Base-by-base conservation (phyloP, 2,329 filamentous ascomycete genomes). In the Rutstroemia sp. region DNA sequence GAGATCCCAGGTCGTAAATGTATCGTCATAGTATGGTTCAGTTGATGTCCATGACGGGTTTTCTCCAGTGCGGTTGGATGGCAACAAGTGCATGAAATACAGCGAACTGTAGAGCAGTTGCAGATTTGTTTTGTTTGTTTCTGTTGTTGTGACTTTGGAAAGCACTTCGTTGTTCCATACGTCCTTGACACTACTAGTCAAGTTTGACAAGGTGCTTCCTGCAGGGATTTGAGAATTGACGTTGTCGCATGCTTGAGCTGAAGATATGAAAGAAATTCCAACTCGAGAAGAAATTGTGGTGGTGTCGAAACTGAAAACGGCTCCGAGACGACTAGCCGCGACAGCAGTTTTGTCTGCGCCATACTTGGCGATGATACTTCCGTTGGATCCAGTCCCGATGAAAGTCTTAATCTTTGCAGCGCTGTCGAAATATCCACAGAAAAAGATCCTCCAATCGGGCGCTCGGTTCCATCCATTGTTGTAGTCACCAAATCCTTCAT, bases 1-100 rank as follows among this genome's bases (percentile, higher is more conserved):
- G 16, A 73, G 52, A 49, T 81, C 78, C 85, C 86, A 88, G 34
- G 85, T 77, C 0, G 85, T 88, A 64, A 87, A 87, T 14, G 84
- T 80, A 57, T 88, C 85, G 60, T 87, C 83, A 64, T 86, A 88
- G 64, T 86, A 87, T 1, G 85, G 84, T 67, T 88, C 85, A 0
- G 66, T 63, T 1, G 80, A 83, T 2, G 71, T 65, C 84, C 85
- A 88, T 0, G 76, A 69, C 0, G 84, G 84, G 58, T 88, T 89
- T 66, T 88, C 86, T 0, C 83, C 83, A 0, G 84, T 87, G 59
- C 84, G 80, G 66, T 88, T 86, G 0, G 83, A 84, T 0, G 85
- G 58, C 21, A 59, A 17, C 9, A 59, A 30, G 51, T 59, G 54
- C 58, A 59, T 59, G 19, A 55, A 84, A 64, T 88, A 89, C 36